Evolutionary conservation across 2,329 filamentous ascomycete genomes (phyloP).

Genomic region (Penicillium thymicola): DNA sequence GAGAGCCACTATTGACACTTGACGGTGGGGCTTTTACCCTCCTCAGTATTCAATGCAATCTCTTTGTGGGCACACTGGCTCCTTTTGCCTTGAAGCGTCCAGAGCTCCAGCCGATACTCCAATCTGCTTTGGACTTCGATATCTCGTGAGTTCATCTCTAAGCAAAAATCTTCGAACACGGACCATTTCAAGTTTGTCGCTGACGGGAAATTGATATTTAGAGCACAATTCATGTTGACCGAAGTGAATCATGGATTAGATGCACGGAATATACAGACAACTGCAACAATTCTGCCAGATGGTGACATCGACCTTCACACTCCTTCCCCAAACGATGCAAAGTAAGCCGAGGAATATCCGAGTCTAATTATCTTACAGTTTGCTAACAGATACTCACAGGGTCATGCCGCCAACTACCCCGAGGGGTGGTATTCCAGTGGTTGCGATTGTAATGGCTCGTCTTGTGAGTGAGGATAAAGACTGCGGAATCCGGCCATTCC

Average conservation of each 20-base stretch:
- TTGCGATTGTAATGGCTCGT: conserved; percentile 36
- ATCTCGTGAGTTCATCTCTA: conserved; percentile 13
- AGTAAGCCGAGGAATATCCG: conserved; percentile 13
- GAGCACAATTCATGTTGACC: conserved; percentile 39
- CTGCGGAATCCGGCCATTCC: conserved; percentile 30
- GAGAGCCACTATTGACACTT: neutral
- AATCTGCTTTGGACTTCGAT: conserved; percentile 19
- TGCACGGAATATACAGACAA: conserved; percentile 40
- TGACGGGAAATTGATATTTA: neutral
- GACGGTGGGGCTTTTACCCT: conserved; percentile 7
- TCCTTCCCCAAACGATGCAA: conserved; percentile 31
- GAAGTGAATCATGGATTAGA: conserved; percentile 43
- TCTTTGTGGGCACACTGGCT: conserved; percentile 21
- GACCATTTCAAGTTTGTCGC: neutral
- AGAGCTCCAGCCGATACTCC: conserved; percentile 16
- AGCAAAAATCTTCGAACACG: neutral
- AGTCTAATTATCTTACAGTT: neutral
- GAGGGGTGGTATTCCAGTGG: conserved; percentile 20
- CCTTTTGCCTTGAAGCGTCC: conserved; percentile 8
- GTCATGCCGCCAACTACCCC: conserved; percentile 15
- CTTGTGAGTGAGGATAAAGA: conserved; percentile 27
- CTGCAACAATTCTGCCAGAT: conserved; percentile 33
- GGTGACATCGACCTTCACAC: conserved; percentile 37
- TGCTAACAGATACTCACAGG: neutral
- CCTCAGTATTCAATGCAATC: conserved; percentile 21